Evolutionary conservation across 1,284 basidiomycete species (phyloP).

Genomic region (Peniophora sp.): DNA sequence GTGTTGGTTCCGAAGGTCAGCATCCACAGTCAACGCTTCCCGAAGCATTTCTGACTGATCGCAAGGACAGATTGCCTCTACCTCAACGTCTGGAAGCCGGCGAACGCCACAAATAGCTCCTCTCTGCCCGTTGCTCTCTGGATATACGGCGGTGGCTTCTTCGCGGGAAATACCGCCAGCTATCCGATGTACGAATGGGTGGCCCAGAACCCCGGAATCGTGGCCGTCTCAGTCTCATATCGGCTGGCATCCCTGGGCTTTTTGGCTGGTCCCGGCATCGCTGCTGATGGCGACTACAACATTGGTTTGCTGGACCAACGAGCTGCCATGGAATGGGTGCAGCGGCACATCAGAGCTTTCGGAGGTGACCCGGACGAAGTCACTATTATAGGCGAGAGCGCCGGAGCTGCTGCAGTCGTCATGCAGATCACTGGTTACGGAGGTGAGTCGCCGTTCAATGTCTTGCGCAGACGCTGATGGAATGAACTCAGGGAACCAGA

Average conservation of each 20-base stretch:
- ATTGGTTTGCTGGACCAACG: constrained; percentile 39
- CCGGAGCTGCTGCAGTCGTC: constrained; percentile 34
- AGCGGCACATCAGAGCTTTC: constrained; percentile 33
- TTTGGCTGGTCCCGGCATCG: constrained; percentile 25
- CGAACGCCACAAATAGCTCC: constrained; percentile 30
- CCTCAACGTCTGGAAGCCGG: constrained; percentile 46
- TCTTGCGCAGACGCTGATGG: neutral
- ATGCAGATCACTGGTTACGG: constrained; percentile 36
- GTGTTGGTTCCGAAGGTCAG: constrained; percentile 33
- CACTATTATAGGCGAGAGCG: constrained; percentile 36
- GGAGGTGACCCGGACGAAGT: constrained; percentile 33
- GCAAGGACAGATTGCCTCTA: constrained; percentile 36
- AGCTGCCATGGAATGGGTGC: constrained; percentile 38
- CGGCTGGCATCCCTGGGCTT: constrained; percentile 49
- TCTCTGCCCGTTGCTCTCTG: constrained; percentile 39
- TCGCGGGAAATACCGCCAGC: constrained; percentile 11
- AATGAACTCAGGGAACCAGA: constrained; percentile 22
- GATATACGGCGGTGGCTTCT: constrained; percentile 39
- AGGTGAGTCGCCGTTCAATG: constrained; percentile 17
- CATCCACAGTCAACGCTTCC: neutral
- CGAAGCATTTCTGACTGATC: neutral
- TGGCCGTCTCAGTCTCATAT: constrained; percentile 48
- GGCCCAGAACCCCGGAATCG: constrained; percentile 36
- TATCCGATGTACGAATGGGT: constrained; percentile 39
- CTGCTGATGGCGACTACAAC: constrained; percentile 28